These are phyloP conservation scores for Aspergillus taichungensis DNA, from an alignment of 495 filamentous ascomycete genomes.

Conservation along the genomic window DNA sequence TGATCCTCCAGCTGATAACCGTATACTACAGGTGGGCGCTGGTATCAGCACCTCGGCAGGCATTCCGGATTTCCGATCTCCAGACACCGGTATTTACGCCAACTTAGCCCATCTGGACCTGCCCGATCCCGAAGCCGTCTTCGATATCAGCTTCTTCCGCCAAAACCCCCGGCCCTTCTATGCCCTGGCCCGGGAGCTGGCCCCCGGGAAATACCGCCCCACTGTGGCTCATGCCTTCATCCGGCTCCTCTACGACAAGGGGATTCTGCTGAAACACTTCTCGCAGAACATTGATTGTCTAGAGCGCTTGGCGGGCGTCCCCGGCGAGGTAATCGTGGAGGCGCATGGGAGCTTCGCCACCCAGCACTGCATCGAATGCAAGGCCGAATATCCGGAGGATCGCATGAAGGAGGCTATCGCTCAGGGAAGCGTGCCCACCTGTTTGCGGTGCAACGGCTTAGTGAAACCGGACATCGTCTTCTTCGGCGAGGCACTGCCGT, in stretches of 20 bases:
- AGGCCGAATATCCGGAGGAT: constrained; percentile 56
- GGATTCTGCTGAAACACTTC: constrained; percentile 74
- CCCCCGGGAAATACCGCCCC: constrained; percentile 83
- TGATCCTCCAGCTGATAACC: neutral
- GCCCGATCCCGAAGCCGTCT: constrained; percentile 66
- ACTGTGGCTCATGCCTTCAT: constrained; percentile 80
- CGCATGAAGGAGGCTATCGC: constrained; percentile 61
- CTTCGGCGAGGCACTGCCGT: constrained; percentile 82
- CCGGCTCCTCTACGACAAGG: constrained; percentile 62
- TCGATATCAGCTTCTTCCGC: constrained; percentile 83
- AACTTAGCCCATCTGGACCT: constrained; percentile 79
- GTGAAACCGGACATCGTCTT: constrained; percentile 98
- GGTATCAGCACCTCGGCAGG: constrained; percentile 71
- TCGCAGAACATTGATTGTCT: constrained; percentile 97
- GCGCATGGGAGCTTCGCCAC: constrained; percentile 91
- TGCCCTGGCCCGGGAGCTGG: constrained; percentile 78
- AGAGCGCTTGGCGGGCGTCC: constrained; percentile 80
- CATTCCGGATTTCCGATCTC: constrained; percentile 82
- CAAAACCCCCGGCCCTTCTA: constrained; percentile 86
- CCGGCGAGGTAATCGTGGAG: constrained; percentile 73
- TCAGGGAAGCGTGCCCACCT: constrained; percentile 57
- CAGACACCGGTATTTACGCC: constrained; percentile 78
- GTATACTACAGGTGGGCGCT: constrained; percentile 33
- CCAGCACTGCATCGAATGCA: constrained; percentile 87
- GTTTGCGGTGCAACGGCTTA: constrained; percentile 62